Conservation (phyloP, 2,329 filamentous ascomycete genomes). For the Ophiostoma perfectum region DNA sequence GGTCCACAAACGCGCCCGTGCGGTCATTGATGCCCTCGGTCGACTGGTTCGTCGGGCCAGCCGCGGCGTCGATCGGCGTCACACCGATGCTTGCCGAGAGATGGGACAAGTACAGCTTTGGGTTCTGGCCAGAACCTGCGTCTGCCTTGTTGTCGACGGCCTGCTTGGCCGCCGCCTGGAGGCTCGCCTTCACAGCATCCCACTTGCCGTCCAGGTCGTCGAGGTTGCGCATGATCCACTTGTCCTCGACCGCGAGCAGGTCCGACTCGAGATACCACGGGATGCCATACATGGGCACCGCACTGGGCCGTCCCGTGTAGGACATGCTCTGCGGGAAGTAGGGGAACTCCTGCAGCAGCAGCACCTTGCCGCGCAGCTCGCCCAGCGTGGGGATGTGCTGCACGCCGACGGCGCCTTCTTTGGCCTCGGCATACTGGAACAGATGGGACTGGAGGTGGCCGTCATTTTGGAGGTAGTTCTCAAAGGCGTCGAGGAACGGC, state of each 20-base stretch:
- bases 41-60: conserved; percentile 39
- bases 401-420: conserved; percentile 28
- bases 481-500: conserved; percentile 44
- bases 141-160: conserved; percentile 13
- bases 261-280: conserved; percentile 39
- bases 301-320: conserved; percentile 13
- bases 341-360: conserved; percentile 46
- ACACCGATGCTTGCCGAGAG: conserved; percentile 46
- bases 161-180: conserved; percentile 35
- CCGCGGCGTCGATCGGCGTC: conserved; percentile 46
- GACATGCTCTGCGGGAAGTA: conserved; percentile 22
- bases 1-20: conserved; percentile 38
- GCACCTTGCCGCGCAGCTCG: conserved; percentile 41
- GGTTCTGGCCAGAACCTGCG: too few species aligned
- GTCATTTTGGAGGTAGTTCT: conserved; percentile 36
- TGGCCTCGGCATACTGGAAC: conserved; percentile 20
- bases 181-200: conserved; percentile 39
- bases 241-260: conserved; percentile 44
- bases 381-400: conserved; percentile 40
- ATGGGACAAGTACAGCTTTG: conserved; percentile 41
- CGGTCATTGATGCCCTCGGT: conserved; percentile 47
- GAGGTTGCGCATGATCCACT: conserved; percentile 42
- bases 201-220: conserved; percentile 44
- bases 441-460: conserved; percentile 36
- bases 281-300: conserved; percentile 36